These are phyloP conservation scores for Cryoendolithus antarcticus DNA, from an alignment of 2,329 filamentous ascomycete genomes.

Conservation along the genomic window DNA sequence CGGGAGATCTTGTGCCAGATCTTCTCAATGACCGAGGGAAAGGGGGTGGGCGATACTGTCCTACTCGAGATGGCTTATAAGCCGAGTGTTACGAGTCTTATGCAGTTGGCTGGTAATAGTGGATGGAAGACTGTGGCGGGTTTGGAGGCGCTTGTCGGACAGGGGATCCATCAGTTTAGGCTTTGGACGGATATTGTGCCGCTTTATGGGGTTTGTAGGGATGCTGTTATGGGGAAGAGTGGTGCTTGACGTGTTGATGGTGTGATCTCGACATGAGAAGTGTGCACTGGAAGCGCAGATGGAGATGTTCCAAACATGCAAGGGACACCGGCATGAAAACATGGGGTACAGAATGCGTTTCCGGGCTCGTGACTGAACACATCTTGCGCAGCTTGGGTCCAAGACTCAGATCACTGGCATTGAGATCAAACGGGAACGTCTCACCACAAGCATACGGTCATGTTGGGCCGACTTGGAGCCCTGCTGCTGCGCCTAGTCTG, in stretches of 20 bases:
- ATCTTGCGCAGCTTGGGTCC: too few relatives aligned
- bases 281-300: too few relatives aligned
- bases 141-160: constrained; percentile 76
- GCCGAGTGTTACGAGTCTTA: constrained; percentile 68
- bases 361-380: too few relatives aligned
- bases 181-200: constrained; percentile 75
- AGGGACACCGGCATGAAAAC: too few relatives aligned
- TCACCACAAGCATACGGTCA: too few relatives aligned
- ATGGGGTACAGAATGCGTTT: too few relatives aligned
- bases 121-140: constrained; percentile 80
- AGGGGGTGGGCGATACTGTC: constrained; percentile 35
- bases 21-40: constrained; percentile 30
- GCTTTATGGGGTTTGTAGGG: constrained; percentile 56
- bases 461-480: too few relatives aligned
- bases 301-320: too few relatives aligned
- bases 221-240: constrained; percentile 26
- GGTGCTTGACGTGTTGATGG: neutral
- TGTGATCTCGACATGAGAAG: too few relatives aligned
- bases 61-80: constrained; percentile 96
- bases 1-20: constrained; percentile 49
- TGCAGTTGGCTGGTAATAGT: constrained; percentile 65
- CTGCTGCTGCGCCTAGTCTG: too few relatives aligned
- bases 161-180: constrained; percentile 65
- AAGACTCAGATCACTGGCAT: too few relatives aligned
- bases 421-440: too few relatives aligned